These are phyloP conservation scores for Solanum arcanum DNA, from an alignment of 257 asterid species.

Conservation along the genomic window DNA sequence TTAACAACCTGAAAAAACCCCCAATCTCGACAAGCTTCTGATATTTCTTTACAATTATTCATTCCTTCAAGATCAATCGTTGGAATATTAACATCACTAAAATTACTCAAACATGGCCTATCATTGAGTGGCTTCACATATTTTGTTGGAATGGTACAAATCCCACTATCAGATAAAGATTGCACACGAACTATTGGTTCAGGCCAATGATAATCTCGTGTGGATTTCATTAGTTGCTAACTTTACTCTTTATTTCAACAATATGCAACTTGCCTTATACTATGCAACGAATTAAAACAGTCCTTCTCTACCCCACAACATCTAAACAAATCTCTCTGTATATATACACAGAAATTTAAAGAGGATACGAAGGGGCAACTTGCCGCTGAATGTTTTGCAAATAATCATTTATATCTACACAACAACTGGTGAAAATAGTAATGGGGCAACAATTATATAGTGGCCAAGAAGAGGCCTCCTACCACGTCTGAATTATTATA, in stretches of 20 bases:
- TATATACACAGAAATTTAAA: background rate
- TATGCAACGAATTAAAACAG: background rate
- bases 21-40: constrained; percentile 58
- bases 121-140: constrained; percentile 41
- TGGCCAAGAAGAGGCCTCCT: background rate
- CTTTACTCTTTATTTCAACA: background rate
- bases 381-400: background rate
- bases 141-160: constrained; percentile 26
- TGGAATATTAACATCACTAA: constrained; percentile 25
- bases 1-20: constrained; percentile 79
- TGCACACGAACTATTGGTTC: constrained; percentile 79
- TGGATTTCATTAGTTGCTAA: constrained; percentile 1
- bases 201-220: constrained; percentile 46
- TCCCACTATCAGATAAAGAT: constrained; percentile 37
- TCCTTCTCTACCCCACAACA: background rate
- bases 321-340: background rate
- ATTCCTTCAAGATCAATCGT: constrained; percentile 25
- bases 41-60: constrained; percentile 10
- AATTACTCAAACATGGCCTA: constrained; percentile 11
- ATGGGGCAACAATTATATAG: background rate
- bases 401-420: background rate
- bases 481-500: background rate
- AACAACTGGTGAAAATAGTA: background rate
- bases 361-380: background rate
- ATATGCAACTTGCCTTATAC: background rate